phyloP scores from a whole-genome alignment of 2,329 filamentous ascomycete genomes.

The Annulohypoxylon truncatum region DNA sequence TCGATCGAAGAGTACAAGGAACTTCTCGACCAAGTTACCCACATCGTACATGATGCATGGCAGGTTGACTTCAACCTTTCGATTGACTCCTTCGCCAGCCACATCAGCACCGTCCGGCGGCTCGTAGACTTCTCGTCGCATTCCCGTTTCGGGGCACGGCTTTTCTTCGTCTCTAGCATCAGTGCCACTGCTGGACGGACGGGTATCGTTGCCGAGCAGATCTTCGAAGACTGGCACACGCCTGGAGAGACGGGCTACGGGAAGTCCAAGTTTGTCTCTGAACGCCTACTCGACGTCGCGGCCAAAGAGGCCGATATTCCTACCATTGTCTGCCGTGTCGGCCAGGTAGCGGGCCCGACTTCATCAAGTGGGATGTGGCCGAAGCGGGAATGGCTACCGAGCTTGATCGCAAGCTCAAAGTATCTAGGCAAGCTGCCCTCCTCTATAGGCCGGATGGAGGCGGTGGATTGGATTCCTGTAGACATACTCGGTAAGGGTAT shows the following conservation, averaged over 20 bases:
- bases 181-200: constrained; percentile 22
- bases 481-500: constrained; percentile 31
- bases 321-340: constrained; percentile 34
- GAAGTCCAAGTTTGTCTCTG: constrained; percentile 41
- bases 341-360: constrained; percentile 41
- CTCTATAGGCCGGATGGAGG: constrained; percentile 29
- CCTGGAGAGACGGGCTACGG: constrained; percentile 34
- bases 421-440: constrained; percentile 40
- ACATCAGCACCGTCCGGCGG: constrained; percentile 22
- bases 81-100: constrained; percentile 30
- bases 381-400: constrained; percentile 43
- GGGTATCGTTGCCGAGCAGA: constrained; percentile 16
- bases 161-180: constrained; percentile 43
- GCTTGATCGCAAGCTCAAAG: constrained; percentile 41
- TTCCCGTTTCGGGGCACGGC: constrained; percentile 26
- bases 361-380: constrained; percentile 33
- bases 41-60: constrained; percentile 40
- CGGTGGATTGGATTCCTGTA: constrained; percentile 40
- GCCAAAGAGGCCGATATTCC: constrained; percentile 31
- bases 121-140: constrained; percentile 37
- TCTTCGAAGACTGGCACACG: constrained; percentile 32
- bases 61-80: constrained; percentile 43
- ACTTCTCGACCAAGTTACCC: constrained; percentile 25
- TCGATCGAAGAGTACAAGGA: constrained; percentile 13
- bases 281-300: constrained; percentile 39